phyloP scores from a whole-genome alignment of 257 asterid genomes.

The Solanum medicagineum region DNA sequence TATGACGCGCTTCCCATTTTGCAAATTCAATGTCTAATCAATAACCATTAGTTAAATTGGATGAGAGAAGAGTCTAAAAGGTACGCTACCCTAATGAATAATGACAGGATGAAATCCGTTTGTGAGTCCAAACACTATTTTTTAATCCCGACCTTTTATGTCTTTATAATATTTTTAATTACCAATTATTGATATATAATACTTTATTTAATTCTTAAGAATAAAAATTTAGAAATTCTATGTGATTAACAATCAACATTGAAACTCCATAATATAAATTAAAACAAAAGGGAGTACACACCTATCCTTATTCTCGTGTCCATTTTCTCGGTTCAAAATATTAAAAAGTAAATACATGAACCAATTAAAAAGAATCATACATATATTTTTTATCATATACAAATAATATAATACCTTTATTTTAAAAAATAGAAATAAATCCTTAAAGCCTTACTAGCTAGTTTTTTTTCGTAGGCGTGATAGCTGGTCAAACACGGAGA shows the following conservation, averaged over 20 bases:
- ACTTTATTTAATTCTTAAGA: background rate
- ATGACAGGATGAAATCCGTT: background rate
- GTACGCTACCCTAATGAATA: background rate
- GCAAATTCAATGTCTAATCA: background rate
- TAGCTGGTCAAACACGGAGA: slow-evolving; percentile 56
- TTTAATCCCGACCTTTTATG: background rate
- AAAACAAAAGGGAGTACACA: background rate
- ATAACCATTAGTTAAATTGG: background rate
- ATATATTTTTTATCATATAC: no score
- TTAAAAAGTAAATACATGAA: background rate
- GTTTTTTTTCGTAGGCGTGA: background rate
- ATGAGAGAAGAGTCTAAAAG: background rate
- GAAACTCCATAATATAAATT: background rate
- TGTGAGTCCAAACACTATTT: background rate
- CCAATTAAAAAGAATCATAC: no score
- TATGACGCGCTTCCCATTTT: background rate
- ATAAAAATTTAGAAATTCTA: background rate
- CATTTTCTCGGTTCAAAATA: background rate
- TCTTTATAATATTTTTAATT: background rate
- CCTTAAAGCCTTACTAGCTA: background rate
- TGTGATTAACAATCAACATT: background rate
- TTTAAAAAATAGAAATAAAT: background rate
- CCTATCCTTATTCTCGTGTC: background rate
- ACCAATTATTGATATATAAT: background rate
- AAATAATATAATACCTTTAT: background rate